Conservation (phyloP, 768 basidiomycete genomes). For the Leccinum obscurum region DNA sequence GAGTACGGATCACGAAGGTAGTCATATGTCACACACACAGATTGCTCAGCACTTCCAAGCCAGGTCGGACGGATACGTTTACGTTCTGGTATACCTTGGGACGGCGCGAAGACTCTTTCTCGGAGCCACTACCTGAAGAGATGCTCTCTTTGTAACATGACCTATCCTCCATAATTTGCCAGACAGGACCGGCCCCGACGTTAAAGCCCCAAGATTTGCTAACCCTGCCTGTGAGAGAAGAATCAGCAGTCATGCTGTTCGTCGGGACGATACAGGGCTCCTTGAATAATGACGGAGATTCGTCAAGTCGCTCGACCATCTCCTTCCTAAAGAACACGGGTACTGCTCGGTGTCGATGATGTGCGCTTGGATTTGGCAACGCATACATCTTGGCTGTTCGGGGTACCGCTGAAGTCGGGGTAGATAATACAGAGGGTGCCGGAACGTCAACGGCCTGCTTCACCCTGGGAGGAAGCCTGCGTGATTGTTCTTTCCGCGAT, state of each 20-base stretch:
- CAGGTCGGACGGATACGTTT: conserved; percentile 42
- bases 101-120: conserved; percentile 50
- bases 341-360: conserved; percentile 72
- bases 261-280: conserved; percentile 45
- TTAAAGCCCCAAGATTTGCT: conserved; percentile 74
- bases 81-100: conserved; percentile 59
- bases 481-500: conserved; percentile 15
- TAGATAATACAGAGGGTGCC: conserved; percentile 6
- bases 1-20: conserved; percentile 7
- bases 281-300: conserved; percentile 51
- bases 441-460: conserved; percentile 2
- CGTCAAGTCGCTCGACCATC: conserved; percentile 57
- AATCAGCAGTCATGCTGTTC: conserved; percentile 53
- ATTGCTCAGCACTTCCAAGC: conserved; percentile 45
- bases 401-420: conserved; percentile 5
- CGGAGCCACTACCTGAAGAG: conserved; percentile 25
- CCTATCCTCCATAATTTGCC: conserved; percentile 78
- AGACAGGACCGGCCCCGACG: conserved; percentile 72
- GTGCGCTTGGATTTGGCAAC: conserved; percentile 62
- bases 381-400: conserved; percentile 47
- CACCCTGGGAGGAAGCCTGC: conserved; percentile 22
- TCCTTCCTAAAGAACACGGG: conserved; percentile 55
- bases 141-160: conserved; percentile 73
- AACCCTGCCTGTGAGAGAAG: conserved; percentile 50
- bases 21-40: conserved; percentile 49